Evolutionary conservation across 192 early-diverging fungal genomes (phyloP).

Genomic region (Backusella sp.): DNA sequence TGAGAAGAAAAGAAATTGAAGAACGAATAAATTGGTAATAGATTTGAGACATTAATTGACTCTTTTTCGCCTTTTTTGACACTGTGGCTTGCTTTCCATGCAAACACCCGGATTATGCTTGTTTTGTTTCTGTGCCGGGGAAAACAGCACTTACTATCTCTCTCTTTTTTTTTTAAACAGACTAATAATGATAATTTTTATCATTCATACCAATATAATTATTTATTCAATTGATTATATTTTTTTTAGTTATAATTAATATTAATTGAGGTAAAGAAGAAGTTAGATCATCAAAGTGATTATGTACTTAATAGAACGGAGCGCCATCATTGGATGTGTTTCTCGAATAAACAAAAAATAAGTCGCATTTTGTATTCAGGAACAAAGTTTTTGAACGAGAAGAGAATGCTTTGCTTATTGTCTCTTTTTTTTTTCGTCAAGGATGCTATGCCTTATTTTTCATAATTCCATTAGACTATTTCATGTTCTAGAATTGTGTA

Average conservation of each 20-base stretch:
- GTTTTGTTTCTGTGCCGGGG: no score
- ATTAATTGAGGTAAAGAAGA: not conserved
- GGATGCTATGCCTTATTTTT: not conserved
- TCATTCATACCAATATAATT: not conserved
- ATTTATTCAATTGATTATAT: not conserved
- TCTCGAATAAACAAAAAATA: not conserved
- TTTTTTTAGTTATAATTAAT: not conserved
- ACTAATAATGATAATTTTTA: not conserved
- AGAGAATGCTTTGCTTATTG: not conserved
- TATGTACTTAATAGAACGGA: not conserved
- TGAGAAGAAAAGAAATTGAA: not conserved
- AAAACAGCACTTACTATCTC: no score
- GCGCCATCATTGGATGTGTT: not conserved
- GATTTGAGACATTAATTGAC: not conserved
- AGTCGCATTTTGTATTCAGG: not conserved
- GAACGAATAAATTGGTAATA: not conserved
- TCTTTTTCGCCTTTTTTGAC: no score
- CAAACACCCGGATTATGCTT: no score
- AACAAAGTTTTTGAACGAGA: not conserved
- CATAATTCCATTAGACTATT: not conserved
- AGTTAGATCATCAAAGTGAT: not conserved
- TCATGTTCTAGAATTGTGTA: not conserved
- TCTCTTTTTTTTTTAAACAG: not conserved
- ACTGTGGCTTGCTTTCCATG: no score
- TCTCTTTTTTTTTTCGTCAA: no score